Evolutionary conservation across 345 rosid species (phyloP).

Genomic region (Moricandia arvensis): DNA sequence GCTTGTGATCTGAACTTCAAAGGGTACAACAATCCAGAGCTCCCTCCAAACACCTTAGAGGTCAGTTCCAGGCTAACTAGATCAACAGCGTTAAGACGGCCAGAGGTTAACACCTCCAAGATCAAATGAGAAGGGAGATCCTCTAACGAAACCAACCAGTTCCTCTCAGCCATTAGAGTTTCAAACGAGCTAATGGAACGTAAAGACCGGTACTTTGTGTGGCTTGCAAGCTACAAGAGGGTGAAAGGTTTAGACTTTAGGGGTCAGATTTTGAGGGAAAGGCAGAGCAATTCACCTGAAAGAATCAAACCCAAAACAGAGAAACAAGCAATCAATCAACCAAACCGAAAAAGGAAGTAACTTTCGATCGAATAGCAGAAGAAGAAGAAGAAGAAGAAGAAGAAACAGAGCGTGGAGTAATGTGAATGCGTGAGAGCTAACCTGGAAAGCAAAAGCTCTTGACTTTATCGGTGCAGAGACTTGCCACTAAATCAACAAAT

Average conservation of each 20-base stretch:
- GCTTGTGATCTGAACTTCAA: constrained; percentile 71
- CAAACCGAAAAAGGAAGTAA: not conserved
- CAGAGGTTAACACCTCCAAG: constrained; percentile 71
- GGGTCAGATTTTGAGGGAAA: constrained; percentile 75
- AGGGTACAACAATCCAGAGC: too few relatives aligned
- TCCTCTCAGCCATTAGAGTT: constrained; percentile 63
- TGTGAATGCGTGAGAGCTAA: too few relatives aligned
- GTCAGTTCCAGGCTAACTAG: constrained; percentile 73
- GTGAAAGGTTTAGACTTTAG: not conserved
- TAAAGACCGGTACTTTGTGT: constrained; percentile 7
- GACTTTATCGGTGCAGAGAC: constrained; percentile 30
- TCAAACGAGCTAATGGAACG: not conserved
- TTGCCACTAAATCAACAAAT: constrained; percentile 22
- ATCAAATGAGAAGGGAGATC: constrained; percentile 90
- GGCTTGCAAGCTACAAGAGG: too few relatives aligned
- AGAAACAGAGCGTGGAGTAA: too few relatives aligned
- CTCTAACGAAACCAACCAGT: constrained; percentile 53
- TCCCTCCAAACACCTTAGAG: constrained; percentile 70
- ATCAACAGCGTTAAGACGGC: constrained; percentile 67
- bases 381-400: too few relatives aligned
- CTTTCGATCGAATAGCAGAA: not conserved
- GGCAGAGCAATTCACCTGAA: constrained; percentile 61
- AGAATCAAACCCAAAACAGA: too few relatives aligned
- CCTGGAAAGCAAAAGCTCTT: constrained; percentile 38
- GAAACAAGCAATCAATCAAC: too few relatives aligned